phyloP scores from a whole-genome alignment of 2,329 filamentous ascomycete genomes.

The Sporothrix sp. region DNA sequence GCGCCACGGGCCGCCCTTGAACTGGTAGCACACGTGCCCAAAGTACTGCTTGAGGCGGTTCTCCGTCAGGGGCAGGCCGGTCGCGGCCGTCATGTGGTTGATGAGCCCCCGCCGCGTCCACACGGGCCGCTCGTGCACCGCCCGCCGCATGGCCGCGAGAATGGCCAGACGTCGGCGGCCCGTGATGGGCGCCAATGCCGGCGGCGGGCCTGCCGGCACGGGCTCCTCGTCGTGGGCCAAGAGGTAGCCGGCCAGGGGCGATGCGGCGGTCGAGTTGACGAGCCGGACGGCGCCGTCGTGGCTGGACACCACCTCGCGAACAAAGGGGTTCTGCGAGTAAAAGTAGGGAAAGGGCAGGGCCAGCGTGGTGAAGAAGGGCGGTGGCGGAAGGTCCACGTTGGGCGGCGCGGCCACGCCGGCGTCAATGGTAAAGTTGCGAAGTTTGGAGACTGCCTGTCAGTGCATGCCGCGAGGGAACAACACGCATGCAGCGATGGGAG shows the following conservation, averaged over 20 bases:
- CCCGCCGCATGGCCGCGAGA: slow-evolving; percentile 51
- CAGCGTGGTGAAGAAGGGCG: slow-evolving; percentile 67
- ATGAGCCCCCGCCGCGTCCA: slow-evolving; percentile 77
- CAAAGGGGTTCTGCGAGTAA: slow-evolving; percentile 78
- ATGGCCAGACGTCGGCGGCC: slow-evolving; percentile 54
- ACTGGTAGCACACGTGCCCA: slow-evolving; percentile 83
- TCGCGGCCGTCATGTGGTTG: slow-evolving; percentile 53
- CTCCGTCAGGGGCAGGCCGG: slow-evolving; percentile 27
- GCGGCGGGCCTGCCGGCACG: slow-evolving; percentile 49
- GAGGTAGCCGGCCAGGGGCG: slow-evolving; percentile 51
- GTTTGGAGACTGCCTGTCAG: slow-evolving; percentile 34
- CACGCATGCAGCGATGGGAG: no score
- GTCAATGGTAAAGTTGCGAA: slow-evolving; percentile 56
- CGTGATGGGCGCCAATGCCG: slow-evolving; percentile 44
- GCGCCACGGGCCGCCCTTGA: slow-evolving; percentile 84
- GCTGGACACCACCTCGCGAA: slow-evolving; percentile 48
- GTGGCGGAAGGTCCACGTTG: slow-evolving; percentile 65
- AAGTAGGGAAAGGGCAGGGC: slow-evolving; percentile 66
- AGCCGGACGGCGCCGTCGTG: slow-evolving; percentile 40
- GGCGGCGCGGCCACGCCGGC: slow-evolving; percentile 48
- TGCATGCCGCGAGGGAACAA: no score
- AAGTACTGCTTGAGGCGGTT: slow-evolving; percentile 62
- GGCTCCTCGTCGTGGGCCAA: slow-evolving; percentile 52
- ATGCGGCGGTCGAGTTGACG: slow-evolving; percentile 47
- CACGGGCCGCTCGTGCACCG: slow-evolving; percentile 67